Evolutionary conservation across 768 basidiomycete genomes (phyloP), one percentile per base, ranked within the genome.

Genomic region (Lenzites betulinus): DNA sequence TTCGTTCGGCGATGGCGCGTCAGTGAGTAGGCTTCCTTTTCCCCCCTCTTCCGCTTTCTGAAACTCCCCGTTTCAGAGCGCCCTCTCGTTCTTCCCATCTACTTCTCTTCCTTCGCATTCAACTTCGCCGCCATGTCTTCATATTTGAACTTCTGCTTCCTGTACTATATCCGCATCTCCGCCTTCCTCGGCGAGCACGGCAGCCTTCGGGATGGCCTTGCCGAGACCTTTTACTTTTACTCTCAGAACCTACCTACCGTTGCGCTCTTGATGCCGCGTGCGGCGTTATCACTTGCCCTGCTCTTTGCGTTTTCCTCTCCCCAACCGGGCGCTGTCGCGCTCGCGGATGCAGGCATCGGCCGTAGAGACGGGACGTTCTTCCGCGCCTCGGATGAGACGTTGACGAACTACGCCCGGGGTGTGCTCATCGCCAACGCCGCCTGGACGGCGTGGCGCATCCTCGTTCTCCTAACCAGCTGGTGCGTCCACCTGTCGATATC

Each of bases 221-320:
- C 93, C n/a, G 93, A 96, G 75, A 88, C 88, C 15, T 91, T 83
- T 70, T 91, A 86, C 78, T 85, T 85, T 68, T 90, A 91, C 65
- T 86, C 93, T 1, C 94, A 96, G 76, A 93, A 94, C 69, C 71
- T 89, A 36, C 89, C 93, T 5, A 92, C 90, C 0, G 85, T 95
- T 42, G 81, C 85, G 9, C 80, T 93, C n/a, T 81, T 95, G 42
- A 76, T 96, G 20, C 94, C 94, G 25, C 84, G 94, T 60, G 92
- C 92, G 30, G 92, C 85, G 9, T 76, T 96, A 41, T 81, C 79
- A 42, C 74, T 95, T 5, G 87, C 89, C 0, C 73, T 94, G 28
- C 79, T 95, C n/a, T 74, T 94, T 46, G 73, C 82, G 0, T 90
- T 87, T 72, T 83, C 81, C 53, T 70, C 76, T 18, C 75, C 85